phyloP scores from a whole-genome alignment of 306 rosid genomes.

The Sindora glabra region DNA sequence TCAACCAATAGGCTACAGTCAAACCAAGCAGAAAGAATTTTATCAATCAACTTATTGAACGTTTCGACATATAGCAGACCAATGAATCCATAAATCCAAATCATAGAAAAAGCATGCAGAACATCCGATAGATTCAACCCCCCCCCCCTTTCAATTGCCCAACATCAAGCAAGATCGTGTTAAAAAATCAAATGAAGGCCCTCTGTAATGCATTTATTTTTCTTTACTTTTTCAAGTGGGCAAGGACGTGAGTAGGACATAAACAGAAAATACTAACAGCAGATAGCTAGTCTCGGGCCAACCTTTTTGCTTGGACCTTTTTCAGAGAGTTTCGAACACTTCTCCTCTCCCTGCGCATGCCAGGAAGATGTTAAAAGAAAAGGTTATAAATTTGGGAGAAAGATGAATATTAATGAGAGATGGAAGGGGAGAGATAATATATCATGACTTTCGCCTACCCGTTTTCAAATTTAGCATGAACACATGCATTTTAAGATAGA shows the following conservation, averaged over 20 bases:
- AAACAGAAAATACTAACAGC: background rate
- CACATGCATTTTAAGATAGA: background rate
- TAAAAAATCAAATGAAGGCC: background rate
- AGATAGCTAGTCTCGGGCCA: background rate
- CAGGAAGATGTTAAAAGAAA: background rate
- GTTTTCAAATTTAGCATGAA: background rate
- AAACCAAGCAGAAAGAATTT: background rate
- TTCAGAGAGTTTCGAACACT: slow-evolving; percentile 32
- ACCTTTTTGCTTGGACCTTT: slow-evolving; percentile 25
- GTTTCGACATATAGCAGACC: background rate
- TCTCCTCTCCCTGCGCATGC: slow-evolving; percentile 59
- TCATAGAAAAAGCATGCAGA: background rate
- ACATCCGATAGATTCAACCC: background rate
- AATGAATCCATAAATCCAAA: background rate
- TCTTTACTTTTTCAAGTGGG: background rate
- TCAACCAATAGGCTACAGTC: background rate
- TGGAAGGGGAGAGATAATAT: background rate
- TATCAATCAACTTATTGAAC: background rate
- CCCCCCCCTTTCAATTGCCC: background rate
- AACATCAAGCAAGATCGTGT: background rate
- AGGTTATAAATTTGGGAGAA: no score
- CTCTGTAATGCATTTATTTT: background rate
- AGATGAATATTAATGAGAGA: background rate
- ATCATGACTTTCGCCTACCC: background rate
- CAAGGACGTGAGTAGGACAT: background rate